A percentile compares a stretch with the other conserved stretches of the same genome.
These are phyloP conservation scores for Avena eriantha DNA, from an alignment of 176 grass and related monocot species.

Conservation along the genomic window DNA sequence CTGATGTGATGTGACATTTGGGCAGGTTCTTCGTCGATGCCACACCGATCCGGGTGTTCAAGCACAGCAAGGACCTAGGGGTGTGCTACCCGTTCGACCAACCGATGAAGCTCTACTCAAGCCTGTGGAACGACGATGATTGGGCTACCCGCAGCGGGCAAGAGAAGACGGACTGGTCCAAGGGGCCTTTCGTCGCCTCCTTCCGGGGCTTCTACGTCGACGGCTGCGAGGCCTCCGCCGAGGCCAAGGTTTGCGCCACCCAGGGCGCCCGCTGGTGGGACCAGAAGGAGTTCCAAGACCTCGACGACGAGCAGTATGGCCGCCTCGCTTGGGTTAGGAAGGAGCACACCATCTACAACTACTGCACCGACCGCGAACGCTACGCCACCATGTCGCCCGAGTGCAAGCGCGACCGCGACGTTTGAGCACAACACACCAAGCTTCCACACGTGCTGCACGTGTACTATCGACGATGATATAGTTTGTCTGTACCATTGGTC, in stretches of 20 bases:
- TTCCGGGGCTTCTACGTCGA: constrained; percentile 81
- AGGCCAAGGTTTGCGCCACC: constrained; percentile 63
- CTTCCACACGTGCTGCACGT: no score
- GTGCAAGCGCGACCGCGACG: constrained; percentile 65
- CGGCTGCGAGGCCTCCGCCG: constrained; percentile 71
- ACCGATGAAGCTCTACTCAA: constrained; percentile 93
- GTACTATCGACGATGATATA: no score
- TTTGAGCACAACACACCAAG: constrained; percentile 21
- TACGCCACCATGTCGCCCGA: constrained; percentile 53
- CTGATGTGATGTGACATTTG: no score
- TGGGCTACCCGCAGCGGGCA: constrained; percentile 65
- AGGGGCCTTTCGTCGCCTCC: constrained; percentile 67
- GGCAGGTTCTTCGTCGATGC: constrained; percentile 73
- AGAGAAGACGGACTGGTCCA: constrained; percentile 87
- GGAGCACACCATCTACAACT: constrained; percentile 77
- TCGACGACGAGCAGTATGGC: constrained; percentile 63
- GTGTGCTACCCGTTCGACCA: constrained; percentile 75
- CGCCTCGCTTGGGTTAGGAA: constrained; percentile 43
- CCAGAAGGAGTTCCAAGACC: constrained; percentile 66
- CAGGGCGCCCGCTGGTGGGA: constrained; percentile 84
- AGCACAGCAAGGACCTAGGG: constrained; percentile 66
- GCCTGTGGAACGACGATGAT: constrained; percentile 68
- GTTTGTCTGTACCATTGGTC: no score
- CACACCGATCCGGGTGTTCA: constrained; percentile 75
- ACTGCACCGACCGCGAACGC: constrained; percentile 58